Evolutionary conservation across 352 stramenopile genomes (phyloP).

Genomic region (Pythium dissotocum): DNA sequence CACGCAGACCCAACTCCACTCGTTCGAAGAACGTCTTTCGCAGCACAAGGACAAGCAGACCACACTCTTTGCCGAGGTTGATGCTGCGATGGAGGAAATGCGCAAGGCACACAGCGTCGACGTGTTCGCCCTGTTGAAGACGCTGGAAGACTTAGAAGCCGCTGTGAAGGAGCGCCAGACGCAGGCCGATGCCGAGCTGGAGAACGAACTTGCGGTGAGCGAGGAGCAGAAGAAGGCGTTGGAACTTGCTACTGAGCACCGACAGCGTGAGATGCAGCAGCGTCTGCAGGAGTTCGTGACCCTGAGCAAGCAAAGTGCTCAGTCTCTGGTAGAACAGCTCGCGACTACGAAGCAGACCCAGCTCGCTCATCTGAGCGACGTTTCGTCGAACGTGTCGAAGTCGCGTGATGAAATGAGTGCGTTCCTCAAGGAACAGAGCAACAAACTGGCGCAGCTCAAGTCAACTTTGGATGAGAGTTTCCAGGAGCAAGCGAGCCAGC

Average conservation of each 20-base stretch:
- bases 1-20: slow-evolving; percentile 42
- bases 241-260: neutral
- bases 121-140: slow-evolving; percentile 18
- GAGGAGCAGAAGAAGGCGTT: slow-evolving; percentile 14
- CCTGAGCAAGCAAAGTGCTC: slow-evolving; percentile 23
- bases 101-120: slow-evolving; percentile 45
- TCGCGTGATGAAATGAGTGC: slow-evolving; percentile 31
- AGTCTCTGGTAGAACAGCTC: slow-evolving; percentile 19
- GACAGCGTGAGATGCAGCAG: slow-evolving; percentile 19
- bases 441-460: slow-evolving; percentile 25
- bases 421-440: slow-evolving; percentile 32
- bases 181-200: slow-evolving; percentile 9
- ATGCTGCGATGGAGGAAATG: slow-evolving; percentile 46
- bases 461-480: slow-evolving; percentile 23
- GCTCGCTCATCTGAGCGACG: slow-evolving; percentile 18
- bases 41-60: slow-evolving; percentile 56
- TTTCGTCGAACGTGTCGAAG: slow-evolving; percentile 26
- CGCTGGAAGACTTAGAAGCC: slow-evolving; percentile 34
- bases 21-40: slow-evolving; percentile 48
- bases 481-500: slow-evolving; percentile 23
- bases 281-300: slow-evolving; percentile 23
- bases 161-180: slow-evolving; percentile 17
- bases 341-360: slow-evolving; percentile 19
- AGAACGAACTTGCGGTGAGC: slow-evolving; percentile 8
- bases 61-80: slow-evolving; percentile 43